A percentile compares a stretch with the other conserved stretches of the same genome.
Conservation (phyloP, 805 yeast species). For the Candida saitoana region DNA sequence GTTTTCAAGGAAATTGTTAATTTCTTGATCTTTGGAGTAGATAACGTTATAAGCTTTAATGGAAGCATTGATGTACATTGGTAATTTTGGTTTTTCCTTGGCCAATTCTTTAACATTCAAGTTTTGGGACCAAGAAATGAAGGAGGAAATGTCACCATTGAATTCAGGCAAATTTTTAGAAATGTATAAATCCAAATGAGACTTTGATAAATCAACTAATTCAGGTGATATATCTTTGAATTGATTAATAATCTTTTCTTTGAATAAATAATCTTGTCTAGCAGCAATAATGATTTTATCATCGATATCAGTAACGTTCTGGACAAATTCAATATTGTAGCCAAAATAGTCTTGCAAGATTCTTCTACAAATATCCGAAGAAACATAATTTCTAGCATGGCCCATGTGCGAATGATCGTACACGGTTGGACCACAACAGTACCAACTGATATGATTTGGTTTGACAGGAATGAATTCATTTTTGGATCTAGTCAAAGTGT, state of each 20-base stretch:
- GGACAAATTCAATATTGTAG: constrained; percentile 81
- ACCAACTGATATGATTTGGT: constrained; percentile 78
- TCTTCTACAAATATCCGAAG: constrained; percentile 89
- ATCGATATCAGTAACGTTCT: constrained; percentile 97
- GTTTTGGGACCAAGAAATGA: constrained; percentile 47
- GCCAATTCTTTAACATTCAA: constrained; percentile 49
- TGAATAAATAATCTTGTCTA: constrained; percentile 80
- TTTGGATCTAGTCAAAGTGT: constrained; percentile 79
- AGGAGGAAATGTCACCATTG: constrained; percentile 28
- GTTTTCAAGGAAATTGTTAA: constrained; percentile 39
- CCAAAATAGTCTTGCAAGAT: constrained; percentile 88
- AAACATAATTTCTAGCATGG: constrained; percentile 94
- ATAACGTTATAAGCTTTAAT: constrained; percentile 48
- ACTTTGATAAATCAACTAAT: constrained; percentile 35
- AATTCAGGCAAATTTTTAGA: constrained; percentile 51
- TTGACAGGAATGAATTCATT: constrained; percentile 70
- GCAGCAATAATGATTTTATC: constrained; percentile 95
- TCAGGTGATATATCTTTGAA: constrained; percentile 26
- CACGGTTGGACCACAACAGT: constrained; percentile 98
- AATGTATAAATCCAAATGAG: constrained; percentile 49
- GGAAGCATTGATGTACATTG: constrained; percentile 75
- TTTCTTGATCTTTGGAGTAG: constrained; percentile 16
- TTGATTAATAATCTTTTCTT: constrained; percentile 42
- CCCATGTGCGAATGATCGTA: constrained; percentile 97
- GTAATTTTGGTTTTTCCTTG: constrained; percentile 69